Evolutionary conservation across 129 eudicot species (phyloP).

Genomic region (Saposhnikovia divaricata): DNA sequence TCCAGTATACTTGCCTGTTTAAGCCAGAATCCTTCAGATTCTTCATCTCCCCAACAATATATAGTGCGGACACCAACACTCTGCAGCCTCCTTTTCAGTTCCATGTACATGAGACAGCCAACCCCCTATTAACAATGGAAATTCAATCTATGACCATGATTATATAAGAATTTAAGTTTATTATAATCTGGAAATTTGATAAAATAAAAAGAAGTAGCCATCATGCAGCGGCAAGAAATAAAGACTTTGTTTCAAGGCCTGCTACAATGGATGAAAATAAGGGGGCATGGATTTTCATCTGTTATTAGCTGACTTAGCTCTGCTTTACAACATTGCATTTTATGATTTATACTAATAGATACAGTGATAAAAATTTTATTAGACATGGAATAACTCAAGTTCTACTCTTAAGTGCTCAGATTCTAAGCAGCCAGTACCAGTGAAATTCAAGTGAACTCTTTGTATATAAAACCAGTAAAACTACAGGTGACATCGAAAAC

Average conservation of each 20-base stretch:
- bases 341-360: neutral
- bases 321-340: neutral
- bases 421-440: neutral
- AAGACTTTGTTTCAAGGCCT: neutral
- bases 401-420: neutral
- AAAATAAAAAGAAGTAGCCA: neutral
- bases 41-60: constrained; percentile 85
- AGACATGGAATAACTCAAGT: neutral
- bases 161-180: neutral
- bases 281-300: neutral
- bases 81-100: constrained; percentile 66
- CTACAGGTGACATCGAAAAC: neutral
- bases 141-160: neutral
- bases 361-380: neutral
- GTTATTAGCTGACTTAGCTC: too few relatives aligned
- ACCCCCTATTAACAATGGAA: constrained; percentile 42
- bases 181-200: neutral
- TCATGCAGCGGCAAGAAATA: neutral
- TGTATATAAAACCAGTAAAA: neutral
- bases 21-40: constrained; percentile 88
- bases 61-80: constrained; percentile 66
- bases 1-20: constrained; percentile 46
- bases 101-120: constrained; percentile 56
- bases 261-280: neutral
- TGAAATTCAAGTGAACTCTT: neutral